Base-by-base conservation (phyloP, 768 basidiomycete species). In the Termitomyces sp. region DNA sequence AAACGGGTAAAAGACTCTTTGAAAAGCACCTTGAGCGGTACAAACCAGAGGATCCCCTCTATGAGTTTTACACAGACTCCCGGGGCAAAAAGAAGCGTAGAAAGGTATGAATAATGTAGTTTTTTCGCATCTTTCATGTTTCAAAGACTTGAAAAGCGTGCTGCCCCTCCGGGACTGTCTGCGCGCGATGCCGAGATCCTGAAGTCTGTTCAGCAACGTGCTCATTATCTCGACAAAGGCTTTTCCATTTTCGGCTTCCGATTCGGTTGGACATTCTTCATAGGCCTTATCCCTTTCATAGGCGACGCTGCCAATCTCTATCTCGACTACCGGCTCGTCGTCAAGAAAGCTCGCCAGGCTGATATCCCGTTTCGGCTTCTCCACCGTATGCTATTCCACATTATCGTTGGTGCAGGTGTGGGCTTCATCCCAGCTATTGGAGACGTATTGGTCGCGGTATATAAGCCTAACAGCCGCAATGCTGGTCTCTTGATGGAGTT, bases 401-500 rank as follows among this genome's bases (percentile, higher is more conserved):
- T 90, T 63, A 77, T 80, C 14, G 70, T 94, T 24, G 85, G 88
- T 10, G 84, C 83, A 6, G 76, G 75, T 0, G 75, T 90, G 13
- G 88, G 92, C 1, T 67, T 79, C 28, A 66, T 95, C 3, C 93
- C 93, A 0, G 54, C 88, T 44, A 76, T 82, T 3, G 94, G 94
- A 4, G 92, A 94, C 70, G 63, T 97, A 28, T 65, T 85, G 1
- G 72, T 94, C 35, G 92, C 90, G 1, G 70, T 82, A 3, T 96
- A 77, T 78, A 95, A 94, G 68, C 85, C 93, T 20, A 98, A 98
- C 71, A 89, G 86, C 16, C 80, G 95, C 59, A 97, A 98, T 65
- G 94, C 92, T 12, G 81, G 81, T 6, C 73, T 97, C 49, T 77
- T 98, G 48, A 92, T 95, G 66, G 92, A 94, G 69, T 94, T 83